Conservation (phyloP, 31 red algal genomes). For the Endocladia muricata region DNA sequence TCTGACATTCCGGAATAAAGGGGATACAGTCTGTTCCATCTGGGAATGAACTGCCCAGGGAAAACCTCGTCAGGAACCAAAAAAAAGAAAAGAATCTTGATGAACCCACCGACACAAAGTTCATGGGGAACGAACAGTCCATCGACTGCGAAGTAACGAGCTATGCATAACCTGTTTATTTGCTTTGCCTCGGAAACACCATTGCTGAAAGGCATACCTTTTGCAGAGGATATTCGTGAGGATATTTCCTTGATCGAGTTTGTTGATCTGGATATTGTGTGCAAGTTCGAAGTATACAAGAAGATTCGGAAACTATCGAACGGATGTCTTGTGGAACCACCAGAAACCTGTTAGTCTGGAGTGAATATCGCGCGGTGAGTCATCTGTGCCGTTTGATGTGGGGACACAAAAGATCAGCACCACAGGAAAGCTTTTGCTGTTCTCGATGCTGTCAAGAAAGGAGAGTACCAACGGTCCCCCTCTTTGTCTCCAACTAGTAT, state of each 20-base stretch:
- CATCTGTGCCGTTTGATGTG: background rate
- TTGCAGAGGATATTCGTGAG: background rate
- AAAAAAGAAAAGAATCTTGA: background rate
- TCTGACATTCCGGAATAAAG: background rate
- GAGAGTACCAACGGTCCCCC: background rate
- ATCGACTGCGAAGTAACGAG: background rate
- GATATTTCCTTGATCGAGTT: background rate
- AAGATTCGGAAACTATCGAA: background rate
- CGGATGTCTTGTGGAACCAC: background rate
- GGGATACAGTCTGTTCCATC: background rate
- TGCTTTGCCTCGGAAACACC: background rate
- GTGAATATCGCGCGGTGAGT: background rate
- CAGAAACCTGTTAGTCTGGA: background rate
- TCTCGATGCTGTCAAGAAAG: background rate
- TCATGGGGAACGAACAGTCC: background rate
- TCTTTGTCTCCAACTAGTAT: background rate
- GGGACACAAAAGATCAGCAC: background rate
- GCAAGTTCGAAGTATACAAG: background rate
- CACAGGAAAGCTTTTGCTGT: background rate
- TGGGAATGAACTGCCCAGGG: background rate
- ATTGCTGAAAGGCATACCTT: background rate
- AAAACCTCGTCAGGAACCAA: background rate
- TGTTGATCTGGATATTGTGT: background rate
- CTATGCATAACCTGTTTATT: background rate
- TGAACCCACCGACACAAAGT: background rate